A percentile compares a stretch with the other conserved stretches of the same genome.
phyloP scores from a whole-genome alignment of 2,329 filamentous ascomycete genomes.

The Verticillium tricorpus region DNA sequence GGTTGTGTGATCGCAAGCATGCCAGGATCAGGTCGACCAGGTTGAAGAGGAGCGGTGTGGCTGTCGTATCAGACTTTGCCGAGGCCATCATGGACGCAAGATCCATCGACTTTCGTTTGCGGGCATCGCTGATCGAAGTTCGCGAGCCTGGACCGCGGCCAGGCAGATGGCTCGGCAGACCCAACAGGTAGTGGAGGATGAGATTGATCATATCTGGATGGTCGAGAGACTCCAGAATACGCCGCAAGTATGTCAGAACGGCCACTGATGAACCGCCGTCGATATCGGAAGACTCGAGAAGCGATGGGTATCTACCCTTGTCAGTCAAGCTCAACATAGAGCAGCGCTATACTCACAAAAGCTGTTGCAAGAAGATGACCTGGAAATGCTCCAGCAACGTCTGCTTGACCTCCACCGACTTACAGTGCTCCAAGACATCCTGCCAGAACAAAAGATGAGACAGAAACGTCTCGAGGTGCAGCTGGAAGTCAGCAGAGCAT shows the following conservation, averaged over 20 bases:
- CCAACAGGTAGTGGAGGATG: conserved; percentile 87
- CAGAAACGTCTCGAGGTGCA: conserved; percentile 88
- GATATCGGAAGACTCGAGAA: conserved; percentile 93
- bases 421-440: conserved; percentile 93
- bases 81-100: conserved; percentile 74
- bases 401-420: conserved; percentile 84
- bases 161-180: conserved; percentile 59
- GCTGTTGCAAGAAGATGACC: conserved; percentile 89
- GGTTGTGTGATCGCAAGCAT: conserved; percentile 76
- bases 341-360: conserved; percentile 58
- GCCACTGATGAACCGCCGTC: conserved; percentile 96
- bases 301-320: conserved; percentile 72
- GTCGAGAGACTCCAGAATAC: conserved; percentile 85
- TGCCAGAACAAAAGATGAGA: conserved; percentile 98
- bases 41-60: conserved; percentile 85
- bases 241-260: conserved; percentile 86
- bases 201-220: conserved; percentile 93
- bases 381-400: conserved; percentile 96
- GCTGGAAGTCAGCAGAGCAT: conserved; percentile 69
- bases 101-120: conserved; percentile 85
- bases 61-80: conserved; percentile 61
- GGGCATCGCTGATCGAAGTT: conserved; percentile 61
- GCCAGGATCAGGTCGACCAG: conserved; percentile 85
- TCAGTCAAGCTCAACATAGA: neutral
- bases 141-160: conserved; percentile 30